These are phyloP conservation scores for Malania oleifera DNA, from an alignment of 164 flowering plant species.

Conservation along the genomic window DNA sequence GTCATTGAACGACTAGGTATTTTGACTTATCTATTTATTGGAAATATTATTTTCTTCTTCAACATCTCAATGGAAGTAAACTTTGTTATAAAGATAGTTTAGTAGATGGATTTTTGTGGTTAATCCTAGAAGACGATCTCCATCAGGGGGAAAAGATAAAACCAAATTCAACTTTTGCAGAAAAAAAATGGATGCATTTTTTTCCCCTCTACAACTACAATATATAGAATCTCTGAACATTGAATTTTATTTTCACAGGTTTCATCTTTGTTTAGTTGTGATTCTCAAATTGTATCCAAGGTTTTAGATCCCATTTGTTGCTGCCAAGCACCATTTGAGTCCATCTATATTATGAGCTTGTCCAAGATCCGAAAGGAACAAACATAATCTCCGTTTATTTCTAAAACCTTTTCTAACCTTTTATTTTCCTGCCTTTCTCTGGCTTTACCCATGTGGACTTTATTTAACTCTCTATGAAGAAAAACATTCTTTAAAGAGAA, in stretches of 20 bases:
- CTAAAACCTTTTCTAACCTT: too few species aligned
- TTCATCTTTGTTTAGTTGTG: not conserved
- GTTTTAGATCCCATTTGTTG: not conserved
- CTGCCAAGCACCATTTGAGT: too few species aligned
- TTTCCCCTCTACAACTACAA: not conserved
- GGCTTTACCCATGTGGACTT: too few species aligned
- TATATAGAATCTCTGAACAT: not conserved
- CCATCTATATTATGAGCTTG: too few species aligned
- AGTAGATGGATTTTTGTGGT: not conserved
- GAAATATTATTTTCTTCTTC: too few species aligned
- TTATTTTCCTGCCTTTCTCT: too few species aligned
- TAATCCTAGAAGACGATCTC: not conserved
- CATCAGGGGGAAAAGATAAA: not conserved
- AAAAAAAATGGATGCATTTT: not conserved
- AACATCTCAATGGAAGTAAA: not conserved
- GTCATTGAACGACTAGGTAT: constrained; percentile 90
- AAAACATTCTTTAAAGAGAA: too few species aligned
- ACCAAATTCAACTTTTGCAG: not conserved
- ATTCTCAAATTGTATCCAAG: not conserved
- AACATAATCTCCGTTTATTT: too few species aligned
- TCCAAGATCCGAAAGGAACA: too few species aligned
- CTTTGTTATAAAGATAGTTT: not conserved
- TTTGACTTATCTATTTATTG: not conserved
- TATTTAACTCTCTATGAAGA: too few species aligned
- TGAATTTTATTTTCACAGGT: not conserved